Percentiles rank a stretch among this genome's conserved stretches.
These are phyloP conservation scores for Syzygium jambos DNA, from an alignment of 345 rosid species.

Conservation along the genomic window DNA sequence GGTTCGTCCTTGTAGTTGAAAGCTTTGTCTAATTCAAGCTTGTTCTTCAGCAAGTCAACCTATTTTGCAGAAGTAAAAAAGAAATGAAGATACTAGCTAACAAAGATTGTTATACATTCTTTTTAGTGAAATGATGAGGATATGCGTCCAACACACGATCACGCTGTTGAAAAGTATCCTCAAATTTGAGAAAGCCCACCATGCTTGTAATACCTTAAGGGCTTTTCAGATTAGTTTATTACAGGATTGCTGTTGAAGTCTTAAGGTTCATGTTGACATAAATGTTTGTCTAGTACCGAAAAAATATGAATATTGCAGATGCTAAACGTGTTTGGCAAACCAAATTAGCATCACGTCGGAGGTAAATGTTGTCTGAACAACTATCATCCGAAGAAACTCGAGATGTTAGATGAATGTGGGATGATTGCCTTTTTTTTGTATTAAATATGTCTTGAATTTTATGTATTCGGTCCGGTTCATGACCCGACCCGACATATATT, in stretches of 20 bases:
- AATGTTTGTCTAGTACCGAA: not conserved
- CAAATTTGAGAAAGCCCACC: not conserved
- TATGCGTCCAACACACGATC: not conserved
- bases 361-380: not conserved
- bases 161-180: not conserved
- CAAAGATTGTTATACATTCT: too few relatives aligned
- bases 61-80: not conserved
- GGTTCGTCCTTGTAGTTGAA: not conserved
- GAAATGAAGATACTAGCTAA: too few relatives aligned
- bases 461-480: too few relatives aligned
- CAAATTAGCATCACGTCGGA: not conserved
- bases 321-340: not conserved
- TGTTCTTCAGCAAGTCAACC: conserved; percentile 2
- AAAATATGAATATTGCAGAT: not conserved
- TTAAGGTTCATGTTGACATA: not conserved
- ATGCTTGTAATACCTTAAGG: not conserved
- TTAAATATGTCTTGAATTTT: too few relatives aligned
- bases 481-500: too few relatives aligned
- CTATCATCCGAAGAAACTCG: not conserved
- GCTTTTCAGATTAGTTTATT: not conserved
- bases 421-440: conserved; percentile 4
- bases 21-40: not conserved
- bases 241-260: not conserved
- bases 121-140: too few relatives aligned
- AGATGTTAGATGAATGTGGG: not conserved